phyloP scores from a whole-genome alignment of 331 rosid genomes.

The Cucumis variabilis region DNA sequence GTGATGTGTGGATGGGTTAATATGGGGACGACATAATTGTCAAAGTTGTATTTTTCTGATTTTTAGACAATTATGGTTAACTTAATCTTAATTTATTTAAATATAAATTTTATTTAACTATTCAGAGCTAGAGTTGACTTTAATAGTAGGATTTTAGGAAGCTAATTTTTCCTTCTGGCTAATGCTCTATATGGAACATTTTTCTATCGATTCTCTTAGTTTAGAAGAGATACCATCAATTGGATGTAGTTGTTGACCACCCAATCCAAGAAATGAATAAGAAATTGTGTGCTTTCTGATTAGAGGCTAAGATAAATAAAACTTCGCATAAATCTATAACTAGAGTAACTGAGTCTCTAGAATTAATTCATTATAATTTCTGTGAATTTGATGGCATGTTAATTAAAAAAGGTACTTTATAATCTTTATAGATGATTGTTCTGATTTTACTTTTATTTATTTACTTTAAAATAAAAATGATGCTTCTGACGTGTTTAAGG shows the following conservation, averaged over 20 bases:
- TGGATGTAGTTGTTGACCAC: background rate
- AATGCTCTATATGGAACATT: background rate
- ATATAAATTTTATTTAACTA: background rate
- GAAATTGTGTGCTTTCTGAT: too few relatives aligned
- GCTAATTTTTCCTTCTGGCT: background rate
- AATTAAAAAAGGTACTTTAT: too few relatives aligned
- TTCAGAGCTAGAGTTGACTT: background rate
- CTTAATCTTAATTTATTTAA: background rate
- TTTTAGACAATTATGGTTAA: slow-evolving; percentile 14
- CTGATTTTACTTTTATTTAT: too few relatives aligned
- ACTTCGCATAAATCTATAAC: too few relatives aligned
- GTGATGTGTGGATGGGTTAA: background rate
- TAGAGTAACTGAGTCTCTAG: too few relatives aligned
- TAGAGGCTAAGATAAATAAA: too few relatives aligned
- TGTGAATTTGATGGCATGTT: too few relatives aligned
- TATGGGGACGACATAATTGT: background rate
- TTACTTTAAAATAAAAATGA: too few relatives aligned
- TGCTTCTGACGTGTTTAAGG: too few relatives aligned
- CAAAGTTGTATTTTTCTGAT: background rate
- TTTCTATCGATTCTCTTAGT: background rate
- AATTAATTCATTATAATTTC: too few relatives aligned
- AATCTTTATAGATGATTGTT: too few relatives aligned
- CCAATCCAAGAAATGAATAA: background rate
- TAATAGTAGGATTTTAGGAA: background rate
- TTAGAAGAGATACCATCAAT: background rate